Evolutionary conservation across 148 eudicot species (phyloP).

Genomic region (Beta vulgaris): DNA sequence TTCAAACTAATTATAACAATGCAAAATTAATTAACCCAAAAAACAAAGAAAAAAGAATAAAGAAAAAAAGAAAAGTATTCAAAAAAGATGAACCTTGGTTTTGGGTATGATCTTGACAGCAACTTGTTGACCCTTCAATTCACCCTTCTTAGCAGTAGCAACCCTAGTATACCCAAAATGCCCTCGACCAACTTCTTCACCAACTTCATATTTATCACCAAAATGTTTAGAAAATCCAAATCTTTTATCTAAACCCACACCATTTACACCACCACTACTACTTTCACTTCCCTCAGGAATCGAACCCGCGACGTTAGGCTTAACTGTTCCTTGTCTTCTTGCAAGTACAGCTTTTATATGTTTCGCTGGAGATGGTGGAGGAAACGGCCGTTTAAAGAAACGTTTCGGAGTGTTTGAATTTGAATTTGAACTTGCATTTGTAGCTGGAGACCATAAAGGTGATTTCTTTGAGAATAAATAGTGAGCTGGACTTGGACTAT

Average conservation of each 20-base stretch:
- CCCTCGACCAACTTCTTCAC: constrained; percentile 95
- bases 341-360: constrained; percentile 68
- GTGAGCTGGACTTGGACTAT: constrained; percentile 81
- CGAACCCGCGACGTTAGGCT: constrained; percentile 37
- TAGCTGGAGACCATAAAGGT: constrained; percentile 62
- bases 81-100: constrained; percentile 59
- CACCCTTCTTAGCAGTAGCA: constrained; percentile 76
- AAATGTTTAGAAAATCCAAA: constrained; percentile 80
- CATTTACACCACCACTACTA: constrained; percentile 21
- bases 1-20: not conserved
- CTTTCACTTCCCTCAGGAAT: constrained; percentile 47
- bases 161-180: constrained; percentile 92
- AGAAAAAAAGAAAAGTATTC: not conserved
- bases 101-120: constrained; percentile 94
- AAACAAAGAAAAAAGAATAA: not conserved
- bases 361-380: constrained; percentile 92
- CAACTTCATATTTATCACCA: constrained; percentile 68
- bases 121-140: constrained; percentile 64
- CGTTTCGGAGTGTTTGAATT: constrained; percentile 59
- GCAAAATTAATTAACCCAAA: not conserved
- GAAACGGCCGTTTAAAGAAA: constrained; percentile 62
- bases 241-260: constrained; percentile 57
- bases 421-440: constrained; percentile 32
- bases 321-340: constrained; percentile 63
- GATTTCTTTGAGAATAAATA: constrained; percentile 68